Evolutionary conservation across 495 filamentous ascomycete species (phyloP).

Genomic region (Friedmanniomyces simplex): DNA sequence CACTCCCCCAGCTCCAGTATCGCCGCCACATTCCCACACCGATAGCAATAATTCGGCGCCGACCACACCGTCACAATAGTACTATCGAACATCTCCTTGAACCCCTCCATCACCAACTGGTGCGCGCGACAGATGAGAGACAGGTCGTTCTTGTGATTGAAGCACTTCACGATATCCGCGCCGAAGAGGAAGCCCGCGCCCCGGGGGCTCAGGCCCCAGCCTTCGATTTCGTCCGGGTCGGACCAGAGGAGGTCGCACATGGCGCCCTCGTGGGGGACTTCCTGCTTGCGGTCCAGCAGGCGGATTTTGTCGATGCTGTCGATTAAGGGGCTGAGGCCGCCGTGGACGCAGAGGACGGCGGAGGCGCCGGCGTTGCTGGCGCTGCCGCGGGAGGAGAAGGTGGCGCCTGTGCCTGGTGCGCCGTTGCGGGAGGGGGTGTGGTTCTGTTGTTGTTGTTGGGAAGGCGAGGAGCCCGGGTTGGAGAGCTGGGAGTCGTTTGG

Average conservation of each 20-base stretch:
- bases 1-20: slow-evolving; percentile 86
- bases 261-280: slow-evolving; percentile 95
- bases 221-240: slow-evolving; percentile 96
- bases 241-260: slow-evolving; percentile 99
- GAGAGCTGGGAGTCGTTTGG: slow-evolving; percentile 35
- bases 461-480: slow-evolving; percentile 29
- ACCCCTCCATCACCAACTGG: slow-evolving; percentile 98
- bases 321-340: slow-evolving; percentile 81
- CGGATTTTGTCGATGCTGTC: slow-evolving; percentile 95
- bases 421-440: slow-evolving; percentile 40
- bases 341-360: slow-evolving; percentile 90
- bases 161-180: slow-evolving; percentile 91
- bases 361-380: slow-evolving; percentile 53
- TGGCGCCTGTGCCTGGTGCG: slow-evolving; percentile 61
- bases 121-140: slow-evolving; percentile 88
- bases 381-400: slow-evolving; percentile 50
- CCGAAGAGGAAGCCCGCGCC: slow-evolving; percentile 96
- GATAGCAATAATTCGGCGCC: slow-evolving; percentile 34
- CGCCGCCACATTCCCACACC: slow-evolving; percentile 89
- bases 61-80: slow-evolving; percentile 96
- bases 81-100: slow-evolving; percentile 97
- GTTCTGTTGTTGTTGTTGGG: not conserved
- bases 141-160: slow-evolving; percentile 88
- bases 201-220: slow-evolving; percentile 89
- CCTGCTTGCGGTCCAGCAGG: slow-evolving; percentile 89